These are phyloP conservation scores for Beta corolliflora DNA, from an alignment of 179 eudicot genomes.

Conservation along the genomic window DNA sequence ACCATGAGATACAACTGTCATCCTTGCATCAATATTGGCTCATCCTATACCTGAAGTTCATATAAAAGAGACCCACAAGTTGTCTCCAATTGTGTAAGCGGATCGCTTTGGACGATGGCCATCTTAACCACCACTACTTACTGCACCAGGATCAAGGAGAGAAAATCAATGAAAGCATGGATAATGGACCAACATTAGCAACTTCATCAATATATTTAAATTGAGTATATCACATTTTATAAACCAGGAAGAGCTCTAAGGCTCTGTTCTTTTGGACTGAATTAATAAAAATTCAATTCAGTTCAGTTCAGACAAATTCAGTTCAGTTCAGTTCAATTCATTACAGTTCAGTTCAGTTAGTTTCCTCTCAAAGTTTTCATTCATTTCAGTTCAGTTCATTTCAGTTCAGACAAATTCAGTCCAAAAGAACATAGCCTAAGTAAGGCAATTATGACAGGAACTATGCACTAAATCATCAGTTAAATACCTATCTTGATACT, in stretches of 20 bases:
- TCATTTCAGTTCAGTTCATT: too few relatives aligned
- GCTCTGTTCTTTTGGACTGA: too few relatives aligned
- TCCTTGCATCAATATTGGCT: background rate
- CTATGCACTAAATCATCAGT: background rate
- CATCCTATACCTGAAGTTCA: constrained; percentile 78
- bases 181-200: background rate
- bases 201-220: background rate
- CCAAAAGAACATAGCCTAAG: background rate
- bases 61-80: constrained; percentile 83
- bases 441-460: background rate
- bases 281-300: too few relatives aligned
- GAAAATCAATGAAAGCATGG: constrained; percentile 5
- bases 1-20: background rate
- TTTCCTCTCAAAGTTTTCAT: too few relatives aligned
- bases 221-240: background rate
- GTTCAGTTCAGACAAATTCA: too few relatives aligned
- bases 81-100: constrained; percentile 72
- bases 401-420: too few relatives aligned
- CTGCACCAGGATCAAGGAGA: constrained; percentile 12
- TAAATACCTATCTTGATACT: too few relatives aligned
- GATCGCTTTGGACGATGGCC: constrained; percentile 53
- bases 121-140: constrained; percentile 26
- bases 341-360: too few relatives aligned
- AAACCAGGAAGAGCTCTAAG: background rate
- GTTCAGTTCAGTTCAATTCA: too few relatives aligned